phyloP scores from a whole-genome alignment of 176 grass and related monocot species.

The Triticum turgidum region DNA sequence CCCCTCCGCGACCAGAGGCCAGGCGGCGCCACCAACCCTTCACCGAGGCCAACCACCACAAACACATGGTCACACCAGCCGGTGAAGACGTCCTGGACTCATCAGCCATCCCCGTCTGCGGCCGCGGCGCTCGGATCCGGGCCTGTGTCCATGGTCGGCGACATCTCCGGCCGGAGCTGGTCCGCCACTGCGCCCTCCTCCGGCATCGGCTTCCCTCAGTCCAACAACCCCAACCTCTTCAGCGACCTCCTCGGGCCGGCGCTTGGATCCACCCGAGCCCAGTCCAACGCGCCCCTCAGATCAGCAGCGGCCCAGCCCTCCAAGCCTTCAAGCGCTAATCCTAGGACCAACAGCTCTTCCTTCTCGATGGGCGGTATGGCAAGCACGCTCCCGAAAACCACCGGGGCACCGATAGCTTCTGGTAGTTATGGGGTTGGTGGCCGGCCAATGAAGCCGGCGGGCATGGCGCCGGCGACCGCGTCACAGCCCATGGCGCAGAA shows the following conservation, averaged over 20 bases:
- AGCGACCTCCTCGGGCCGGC: slow-evolving; percentile 86
- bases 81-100: slow-evolving; percentile 63
- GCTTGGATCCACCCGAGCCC: slow-evolving; percentile 51
- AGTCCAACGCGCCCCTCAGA: slow-evolving; percentile 68
- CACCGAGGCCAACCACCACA: slow-evolving; percentile 31
- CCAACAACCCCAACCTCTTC: slow-evolving; percentile 77
- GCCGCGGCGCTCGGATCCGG: slow-evolving; percentile 43
- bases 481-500: slow-evolving; percentile 48
- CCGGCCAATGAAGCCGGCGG: slow-evolving; percentile 59
- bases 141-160: slow-evolving; percentile 86
- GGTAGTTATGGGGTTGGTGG: slow-evolving; percentile 44
- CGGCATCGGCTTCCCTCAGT: slow-evolving; percentile 63
- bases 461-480: slow-evolving; percentile 36
- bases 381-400: slow-evolving; percentile 66
- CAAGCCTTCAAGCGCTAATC: slow-evolving; percentile 31
- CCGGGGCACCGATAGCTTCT: slow-evolving; percentile 35
- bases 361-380: slow-evolving; percentile 85
- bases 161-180: slow-evolving; percentile 94
- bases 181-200: slow-evolving; percentile 56
- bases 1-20: slow-evolving; percentile 66
- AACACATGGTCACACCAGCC: slow-evolving; percentile 55
- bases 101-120: slow-evolving; percentile 55
- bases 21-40: slow-evolving; percentile 24
- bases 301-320: slow-evolving; percentile 45
- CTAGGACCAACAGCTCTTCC: slow-evolving; percentile 18